phyloP scores from a whole-genome alignment of 2,329 filamentous ascomycete genomes.

The Botryotinia narcissicola region DNA sequence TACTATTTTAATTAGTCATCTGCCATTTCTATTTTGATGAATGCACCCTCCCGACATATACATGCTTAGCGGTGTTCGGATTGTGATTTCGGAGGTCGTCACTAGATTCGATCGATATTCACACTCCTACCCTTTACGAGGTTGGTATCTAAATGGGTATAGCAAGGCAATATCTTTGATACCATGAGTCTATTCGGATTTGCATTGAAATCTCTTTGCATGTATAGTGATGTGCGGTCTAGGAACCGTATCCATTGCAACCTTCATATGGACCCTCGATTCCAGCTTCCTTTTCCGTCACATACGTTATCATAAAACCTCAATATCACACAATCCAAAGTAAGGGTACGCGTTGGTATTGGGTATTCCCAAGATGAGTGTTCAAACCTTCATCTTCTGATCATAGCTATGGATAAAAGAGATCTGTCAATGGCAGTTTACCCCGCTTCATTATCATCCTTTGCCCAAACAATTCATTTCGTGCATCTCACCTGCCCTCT shows the following conservation, averaged over 20 bases:
- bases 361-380: not conserved
- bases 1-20: not conserved
- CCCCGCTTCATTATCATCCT: not conserved
- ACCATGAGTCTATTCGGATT: not conserved
- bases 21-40: not conserved
- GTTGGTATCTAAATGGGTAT: not conserved
- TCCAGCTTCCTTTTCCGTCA: not conserved
- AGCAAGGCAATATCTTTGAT: not conserved
- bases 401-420: not conserved
- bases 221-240: not conserved
- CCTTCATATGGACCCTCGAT: not conserved
- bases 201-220: not conserved
- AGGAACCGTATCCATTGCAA: not conserved
- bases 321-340: not conserved
- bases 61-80: not conserved
- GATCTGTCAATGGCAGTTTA: not conserved
- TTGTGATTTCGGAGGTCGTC: not conserved
- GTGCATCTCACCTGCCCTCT: not conserved
- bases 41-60: not conserved
- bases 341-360: no score
- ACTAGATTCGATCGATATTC: not conserved
- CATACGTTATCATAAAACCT: not conserved
- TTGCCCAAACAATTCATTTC: not conserved
- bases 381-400: not conserved
- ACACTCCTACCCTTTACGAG: not conserved